Conservation (phyloP, 768 basidiomycete species). For the Fistulinella prunicolor region DNA sequence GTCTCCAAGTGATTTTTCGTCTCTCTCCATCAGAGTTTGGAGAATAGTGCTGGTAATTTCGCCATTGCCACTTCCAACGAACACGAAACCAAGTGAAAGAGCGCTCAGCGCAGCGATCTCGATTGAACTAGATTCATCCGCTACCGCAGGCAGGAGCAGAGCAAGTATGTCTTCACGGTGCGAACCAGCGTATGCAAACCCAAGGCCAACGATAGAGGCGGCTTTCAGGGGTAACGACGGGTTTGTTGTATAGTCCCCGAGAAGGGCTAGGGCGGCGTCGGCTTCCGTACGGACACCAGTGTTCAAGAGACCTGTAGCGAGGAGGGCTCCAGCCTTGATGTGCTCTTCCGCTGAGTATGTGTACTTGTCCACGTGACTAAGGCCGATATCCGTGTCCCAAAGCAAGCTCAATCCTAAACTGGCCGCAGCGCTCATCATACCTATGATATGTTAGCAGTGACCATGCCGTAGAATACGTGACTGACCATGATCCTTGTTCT, state of each 20-base stretch:
- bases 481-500: constrained; percentile 97
- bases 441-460: constrained; percentile 35
- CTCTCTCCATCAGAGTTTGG: constrained; percentile 86
- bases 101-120: constrained; percentile 86
- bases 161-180: constrained; percentile 81
- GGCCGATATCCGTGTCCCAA: constrained; percentile 95
- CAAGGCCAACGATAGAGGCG: constrained; percentile 88
- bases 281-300: constrained; percentile 87
- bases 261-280: constrained; percentile 87
- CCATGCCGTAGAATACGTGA: neutral
- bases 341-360: constrained; percentile 94
- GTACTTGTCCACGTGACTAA: constrained; percentile 95
- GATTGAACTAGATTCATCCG: constrained; percentile 81
- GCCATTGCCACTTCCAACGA: constrained; percentile 92
- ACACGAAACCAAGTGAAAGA: constrained; percentile 89
- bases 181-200: constrained; percentile 92
- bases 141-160: constrained; percentile 75
- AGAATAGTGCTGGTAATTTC: constrained; percentile 88
- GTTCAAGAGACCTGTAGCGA: constrained; percentile 93
- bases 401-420: constrained; percentile 89
- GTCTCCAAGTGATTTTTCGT: constrained; percentile 73
- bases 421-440: constrained; percentile 96
- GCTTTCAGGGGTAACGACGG: constrained; percentile 81
- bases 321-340: constrained; percentile 96
- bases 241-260: constrained; percentile 88